phyloP scores from a whole-genome alignment of 345 rosid species.

The Anastatica hierochuntica region DNA sequence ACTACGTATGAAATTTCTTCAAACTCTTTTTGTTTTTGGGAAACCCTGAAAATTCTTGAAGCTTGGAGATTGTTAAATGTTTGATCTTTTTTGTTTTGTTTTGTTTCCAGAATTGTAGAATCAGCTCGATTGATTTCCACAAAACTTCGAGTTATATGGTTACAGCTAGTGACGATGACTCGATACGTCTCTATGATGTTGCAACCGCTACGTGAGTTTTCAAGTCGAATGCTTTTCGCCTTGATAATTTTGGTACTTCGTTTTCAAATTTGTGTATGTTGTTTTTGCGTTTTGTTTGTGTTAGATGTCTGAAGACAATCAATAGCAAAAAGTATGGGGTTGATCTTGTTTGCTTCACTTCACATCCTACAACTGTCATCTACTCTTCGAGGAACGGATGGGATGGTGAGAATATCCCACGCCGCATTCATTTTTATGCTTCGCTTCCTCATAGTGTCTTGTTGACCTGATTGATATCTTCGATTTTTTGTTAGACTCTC shows the following conservation, averaged over 20 bases:
- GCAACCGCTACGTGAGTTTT: conserved; percentile 51
- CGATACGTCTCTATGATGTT: conserved; percentile 82
- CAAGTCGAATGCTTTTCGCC: not conserved
- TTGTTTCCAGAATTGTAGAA: conserved; percentile 51
- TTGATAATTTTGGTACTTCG: not conserved
- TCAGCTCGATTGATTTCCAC: conserved; percentile 92
- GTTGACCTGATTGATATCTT: not conserved
- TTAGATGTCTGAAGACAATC: conserved; percentile 86
- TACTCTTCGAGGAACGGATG: conserved; percentile 96
- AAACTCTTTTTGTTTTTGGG: too few species aligned
- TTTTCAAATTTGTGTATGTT: too few species aligned
- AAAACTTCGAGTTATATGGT: conserved; percentile 73
- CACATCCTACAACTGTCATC: conserved; percentile 83
- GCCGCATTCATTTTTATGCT: not conserved
- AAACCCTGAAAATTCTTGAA: not conserved
- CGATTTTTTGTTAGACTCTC: conserved; percentile 42
- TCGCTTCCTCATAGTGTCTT: not conserved
- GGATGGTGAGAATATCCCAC: conserved; percentile 61
- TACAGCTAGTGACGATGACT: conserved; percentile 96
- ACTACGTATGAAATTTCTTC: conserved; percentile 40
- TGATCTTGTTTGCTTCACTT: conserved; percentile 87
- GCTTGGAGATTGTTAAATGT: too few species aligned
- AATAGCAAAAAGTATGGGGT: conserved; percentile 99
- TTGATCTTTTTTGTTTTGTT: not conserved
- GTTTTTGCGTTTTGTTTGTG: too few species aligned